These are phyloP conservation scores for Miscanthus lutarioriparius DNA, from an alignment of 176 grass and related monocot genomes.

Conservation along the genomic window DNA sequence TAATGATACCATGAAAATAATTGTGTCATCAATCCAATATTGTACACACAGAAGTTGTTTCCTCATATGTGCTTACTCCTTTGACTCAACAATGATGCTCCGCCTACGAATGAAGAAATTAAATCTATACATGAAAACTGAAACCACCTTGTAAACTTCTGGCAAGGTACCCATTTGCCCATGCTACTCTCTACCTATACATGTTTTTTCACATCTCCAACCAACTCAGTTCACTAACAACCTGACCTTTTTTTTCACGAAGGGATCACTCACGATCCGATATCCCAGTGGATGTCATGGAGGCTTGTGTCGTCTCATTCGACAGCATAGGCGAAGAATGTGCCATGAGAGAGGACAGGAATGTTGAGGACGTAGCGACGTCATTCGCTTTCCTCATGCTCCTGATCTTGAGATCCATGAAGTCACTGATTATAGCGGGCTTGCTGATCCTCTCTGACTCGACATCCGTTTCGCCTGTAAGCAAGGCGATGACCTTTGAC, in stretches of 20 bases:
- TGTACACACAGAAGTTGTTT: constrained; percentile 10
- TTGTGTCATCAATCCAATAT: constrained; percentile 19
- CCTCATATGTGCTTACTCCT: constrained; percentile 18
- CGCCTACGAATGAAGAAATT: constrained; percentile 24
- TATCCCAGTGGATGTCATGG: constrained; percentile 52
- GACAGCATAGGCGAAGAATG: constrained; percentile 47
- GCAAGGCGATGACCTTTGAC: constrained; percentile 53
- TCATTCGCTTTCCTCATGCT: constrained; percentile 51
- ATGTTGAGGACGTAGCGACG: constrained; percentile 16
- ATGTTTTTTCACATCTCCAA: constrained; percentile 12
- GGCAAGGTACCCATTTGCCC: neutral
- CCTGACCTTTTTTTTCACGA: neutral
- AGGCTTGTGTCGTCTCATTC: constrained; percentile 51
- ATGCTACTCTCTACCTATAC: constrained; percentile 11
- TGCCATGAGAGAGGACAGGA: constrained; percentile 43
- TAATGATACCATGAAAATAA: constrained; percentile 17
- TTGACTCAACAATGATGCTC: constrained; percentile 32
- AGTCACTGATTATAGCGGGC: constrained; percentile 66
- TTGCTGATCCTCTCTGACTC: constrained; percentile 54
- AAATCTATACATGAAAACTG: constrained; percentile 39
- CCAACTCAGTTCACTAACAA: constrained; percentile 21
- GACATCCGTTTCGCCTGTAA: constrained; percentile 53
- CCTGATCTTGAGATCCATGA: constrained; percentile 80
- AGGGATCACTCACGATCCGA: constrained; percentile 39
- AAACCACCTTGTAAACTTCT: neutral